These are phyloP conservation scores for Cercospora brassicicola DNA, from an alignment of 2,329 filamentous ascomycete species.

Conservation along the genomic window DNA sequence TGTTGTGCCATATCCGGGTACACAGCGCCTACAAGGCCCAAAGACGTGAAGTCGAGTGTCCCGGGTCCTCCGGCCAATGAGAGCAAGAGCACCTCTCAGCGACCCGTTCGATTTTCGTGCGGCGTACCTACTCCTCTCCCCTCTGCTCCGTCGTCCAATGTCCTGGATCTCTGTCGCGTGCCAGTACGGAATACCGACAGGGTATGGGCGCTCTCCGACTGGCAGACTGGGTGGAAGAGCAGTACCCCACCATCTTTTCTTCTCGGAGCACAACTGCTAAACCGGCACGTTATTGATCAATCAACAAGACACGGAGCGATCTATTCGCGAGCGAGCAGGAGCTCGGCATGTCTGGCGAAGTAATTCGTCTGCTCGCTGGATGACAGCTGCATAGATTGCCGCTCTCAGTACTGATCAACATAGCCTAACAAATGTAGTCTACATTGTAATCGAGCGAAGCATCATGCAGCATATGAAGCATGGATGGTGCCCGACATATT, in stretches of 20 bases:
- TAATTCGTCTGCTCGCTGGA: not conserved
- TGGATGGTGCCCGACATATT: slow-evolving; percentile 7
- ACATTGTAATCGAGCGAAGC: not conserved
- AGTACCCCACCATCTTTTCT: not conserved
- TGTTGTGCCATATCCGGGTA: not conserved
- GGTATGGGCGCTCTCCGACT: not conserved
- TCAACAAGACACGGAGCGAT: not conserved
- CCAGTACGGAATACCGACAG: not conserved
- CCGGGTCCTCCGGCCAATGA: slow-evolving; percentile 6
- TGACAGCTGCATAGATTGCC: not conserved
- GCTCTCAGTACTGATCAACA: not conserved
- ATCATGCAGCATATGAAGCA: not conserved
- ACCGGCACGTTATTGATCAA: not conserved
- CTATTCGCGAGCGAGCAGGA: not conserved
- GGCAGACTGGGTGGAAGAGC: not conserved
- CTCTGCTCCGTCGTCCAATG: not conserved
- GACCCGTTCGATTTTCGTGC: slow-evolving; percentile 16
- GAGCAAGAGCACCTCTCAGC: not conserved
- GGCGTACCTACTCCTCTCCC: not conserved
- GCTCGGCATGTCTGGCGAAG: not conserved
- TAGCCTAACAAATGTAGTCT: not conserved
- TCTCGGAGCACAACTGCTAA: not conserved
- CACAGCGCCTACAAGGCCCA: slow-evolving; percentile 12
- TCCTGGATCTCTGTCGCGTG: not conserved
- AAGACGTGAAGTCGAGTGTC: slow-evolving; percentile 7